Evolutionary conservation across 1,139 yeast genomes (phyloP).

Genomic region (Yamadazyma sp.): DNA sequence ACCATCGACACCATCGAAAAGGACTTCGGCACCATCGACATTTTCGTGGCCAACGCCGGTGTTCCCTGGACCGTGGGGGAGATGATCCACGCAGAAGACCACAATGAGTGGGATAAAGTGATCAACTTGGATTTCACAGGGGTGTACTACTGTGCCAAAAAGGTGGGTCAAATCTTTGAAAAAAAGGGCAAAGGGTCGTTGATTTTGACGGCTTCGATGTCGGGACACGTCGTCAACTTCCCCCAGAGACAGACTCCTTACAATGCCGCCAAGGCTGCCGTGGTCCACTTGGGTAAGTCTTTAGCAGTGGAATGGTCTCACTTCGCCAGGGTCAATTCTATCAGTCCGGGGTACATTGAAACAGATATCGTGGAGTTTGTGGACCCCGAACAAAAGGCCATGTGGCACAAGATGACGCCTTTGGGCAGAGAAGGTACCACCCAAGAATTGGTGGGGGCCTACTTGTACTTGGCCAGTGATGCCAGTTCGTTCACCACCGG

Average conservation of each 20-base stretch:
- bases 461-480: conserved; percentile 75
- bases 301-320: conserved; percentile 86
- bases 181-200: conserved; percentile 69
- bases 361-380: conserved; percentile 54
- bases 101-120: conserved; percentile 62
- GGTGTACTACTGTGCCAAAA: conserved; percentile 72
- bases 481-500: conserved; percentile 86
- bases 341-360: conserved; percentile 77
- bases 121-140: conserved; percentile 74
- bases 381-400: conserved; percentile 28
- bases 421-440: conserved; percentile 78
- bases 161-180: conserved; percentile 70
- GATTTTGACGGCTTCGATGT: conserved; percentile 81
- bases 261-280: conserved; percentile 86
- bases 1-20: conserved; percentile 57
- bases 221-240: conserved; percentile 77
- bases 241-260: conserved; percentile 87
- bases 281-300: conserved; percentile 72
- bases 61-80: conserved; percentile 82
- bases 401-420: conserved; percentile 59
- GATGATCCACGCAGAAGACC: conserved; percentile 54
- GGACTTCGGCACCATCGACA: conserved; percentile 78
- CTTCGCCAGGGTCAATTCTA: conserved; percentile 71
- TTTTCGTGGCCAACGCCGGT: conserved; percentile 91
- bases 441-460: conserved; percentile 81